phyloP scores from a whole-genome alignment of 345 rosid species.

The Firmiana major region DNA sequence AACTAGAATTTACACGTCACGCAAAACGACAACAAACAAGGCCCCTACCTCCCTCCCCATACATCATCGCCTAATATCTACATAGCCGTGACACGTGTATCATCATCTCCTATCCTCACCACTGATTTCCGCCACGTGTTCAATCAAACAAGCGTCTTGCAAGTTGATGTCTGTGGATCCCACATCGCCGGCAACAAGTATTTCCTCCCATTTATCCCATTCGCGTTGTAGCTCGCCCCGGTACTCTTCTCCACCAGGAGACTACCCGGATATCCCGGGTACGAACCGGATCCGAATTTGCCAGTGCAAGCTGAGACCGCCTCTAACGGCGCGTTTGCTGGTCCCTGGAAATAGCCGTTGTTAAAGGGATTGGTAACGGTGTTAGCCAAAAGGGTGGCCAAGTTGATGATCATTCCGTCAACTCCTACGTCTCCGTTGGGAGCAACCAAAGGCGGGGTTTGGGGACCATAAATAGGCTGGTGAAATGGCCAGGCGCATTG shows the following conservation, averaged over 20 bases:
- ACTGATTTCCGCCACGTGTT: constrained; percentile 24
- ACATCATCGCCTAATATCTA: constrained; percentile 18
- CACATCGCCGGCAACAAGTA: constrained; percentile 85
- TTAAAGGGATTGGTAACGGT: constrained; percentile 78
- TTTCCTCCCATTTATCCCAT: constrained; percentile 69
- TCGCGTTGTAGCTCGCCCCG: constrained; percentile 80
- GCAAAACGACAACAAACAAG: neutral
- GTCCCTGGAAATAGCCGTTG: constrained; percentile 71
- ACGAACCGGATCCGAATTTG: constrained; percentile 75
- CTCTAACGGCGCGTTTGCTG: constrained; percentile 60
- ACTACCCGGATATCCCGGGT: constrained; percentile 78
- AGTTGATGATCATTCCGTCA: constrained; percentile 85
- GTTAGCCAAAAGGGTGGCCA: constrained; percentile 72
- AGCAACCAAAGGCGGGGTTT: constrained; percentile 70
- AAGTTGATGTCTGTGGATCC: constrained; percentile 69
- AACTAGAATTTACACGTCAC: constrained; percentile 1
- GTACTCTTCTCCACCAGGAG: constrained; percentile 54
- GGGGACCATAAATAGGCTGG: constrained; percentile 89
- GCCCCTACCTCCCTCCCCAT: neutral
- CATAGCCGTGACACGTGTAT: constrained; percentile 15
- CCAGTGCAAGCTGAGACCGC: constrained; percentile 81
- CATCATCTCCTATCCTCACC: neutral
- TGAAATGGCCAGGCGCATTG: constrained; percentile 98
- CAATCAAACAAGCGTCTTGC: constrained; percentile 47
- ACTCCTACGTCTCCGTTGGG: constrained; percentile 94